These are phyloP conservation scores for Metarhizium brunneum DNA, from an alignment of 2,329 filamentous ascomycete genomes.

Conservation along the genomic window DNA sequence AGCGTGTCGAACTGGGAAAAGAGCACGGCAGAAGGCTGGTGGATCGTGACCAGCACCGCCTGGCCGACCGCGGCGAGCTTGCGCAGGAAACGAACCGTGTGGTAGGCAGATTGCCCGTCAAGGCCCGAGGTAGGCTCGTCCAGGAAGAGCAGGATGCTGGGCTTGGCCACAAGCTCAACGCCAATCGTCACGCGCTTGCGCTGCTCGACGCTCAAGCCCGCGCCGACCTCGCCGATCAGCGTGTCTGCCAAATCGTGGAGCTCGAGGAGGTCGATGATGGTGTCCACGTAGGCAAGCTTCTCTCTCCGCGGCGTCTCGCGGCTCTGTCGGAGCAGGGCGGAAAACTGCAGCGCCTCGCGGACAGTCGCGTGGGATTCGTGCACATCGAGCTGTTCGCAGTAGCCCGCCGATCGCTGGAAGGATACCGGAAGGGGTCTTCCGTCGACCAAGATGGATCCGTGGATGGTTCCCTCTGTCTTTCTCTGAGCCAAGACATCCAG, in stretches of 20 bases:
- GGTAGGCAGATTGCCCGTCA: conserved; percentile 59
- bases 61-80: conserved; percentile 59
- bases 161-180: conserved; percentile 53
- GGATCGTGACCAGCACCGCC: conserved; percentile 60
- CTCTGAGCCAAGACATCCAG: conserved; percentile 74
- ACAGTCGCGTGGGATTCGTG: conserved; percentile 57
- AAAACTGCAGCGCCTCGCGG: conserved; percentile 54
- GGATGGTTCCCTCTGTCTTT: conserved; percentile 68
- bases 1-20: conserved; percentile 60
- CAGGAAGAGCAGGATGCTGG: conserved; percentile 49
- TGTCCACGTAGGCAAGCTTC: conserved; percentile 68
- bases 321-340: conserved; percentile 63
- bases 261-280: conserved; percentile 59
- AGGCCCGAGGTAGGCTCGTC: conserved; percentile 57
- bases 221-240: conserved; percentile 40
- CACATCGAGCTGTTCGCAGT: conserved; percentile 74
- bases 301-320: conserved; percentile 53
- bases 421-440: conserved; percentile 61
- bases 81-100: conserved; percentile 54
- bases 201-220: conserved; percentile 29
- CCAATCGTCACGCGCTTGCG: conserved; percentile 47
- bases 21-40: conserved; percentile 58
- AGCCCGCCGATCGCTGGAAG: conserved; percentile 72
- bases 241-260: conserved; percentile 39
- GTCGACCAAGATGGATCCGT: conserved; percentile 67